Evolutionary conservation across 805 yeast species (phyloP), one percentile per base, ranked within the genome.

Genomic region (Pichia sporocuriosa): DNA sequence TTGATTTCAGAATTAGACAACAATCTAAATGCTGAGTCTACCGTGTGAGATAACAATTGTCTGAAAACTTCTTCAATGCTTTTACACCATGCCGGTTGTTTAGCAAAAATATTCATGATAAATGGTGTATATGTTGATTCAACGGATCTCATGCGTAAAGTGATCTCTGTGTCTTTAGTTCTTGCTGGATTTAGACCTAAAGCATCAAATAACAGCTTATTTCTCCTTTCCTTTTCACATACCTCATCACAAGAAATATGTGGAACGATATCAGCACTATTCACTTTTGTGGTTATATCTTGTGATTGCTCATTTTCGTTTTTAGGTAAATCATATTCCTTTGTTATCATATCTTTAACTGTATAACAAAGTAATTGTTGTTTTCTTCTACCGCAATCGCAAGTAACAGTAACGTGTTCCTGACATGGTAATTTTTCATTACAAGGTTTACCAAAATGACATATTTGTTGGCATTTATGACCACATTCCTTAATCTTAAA

Each of bases 11-110:
- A 37, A 15, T 38, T 43, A 8, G 28, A 17, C 25, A 43, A 13
- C 16, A 21, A n/a, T 15, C 12, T 30, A 17, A 38, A 38, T 10
- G 50, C 30, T 4, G 45, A 33, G 8, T 43, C 39, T 3, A 33
- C 19, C 4, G 40, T 31, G 21, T 35, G 19, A 16, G 43, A 22
- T 25, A 43, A 21, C 45, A 86, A 74, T 11, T 66, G 60, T 19
- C 68, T 59, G 25, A 86, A 61, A 20, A 68, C 62, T 1, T 52
- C 51, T 59, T 84, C 95, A 34, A 84, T 74, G 47, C 72, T 69
- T 12, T 63, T 57, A 59, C 95, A 81, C 93, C 95, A 87, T 11
- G 61, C 65, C 5, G 59, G 66, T 56, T 87, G 95, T 44, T 67
- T 69, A 5, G 63, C 54, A 53, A 67, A 84, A 1, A 74, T 62